phyloP scores from a whole-genome alignment of 2,329 filamentous ascomycete species.

The Apiospora rasikravindrae region DNA sequence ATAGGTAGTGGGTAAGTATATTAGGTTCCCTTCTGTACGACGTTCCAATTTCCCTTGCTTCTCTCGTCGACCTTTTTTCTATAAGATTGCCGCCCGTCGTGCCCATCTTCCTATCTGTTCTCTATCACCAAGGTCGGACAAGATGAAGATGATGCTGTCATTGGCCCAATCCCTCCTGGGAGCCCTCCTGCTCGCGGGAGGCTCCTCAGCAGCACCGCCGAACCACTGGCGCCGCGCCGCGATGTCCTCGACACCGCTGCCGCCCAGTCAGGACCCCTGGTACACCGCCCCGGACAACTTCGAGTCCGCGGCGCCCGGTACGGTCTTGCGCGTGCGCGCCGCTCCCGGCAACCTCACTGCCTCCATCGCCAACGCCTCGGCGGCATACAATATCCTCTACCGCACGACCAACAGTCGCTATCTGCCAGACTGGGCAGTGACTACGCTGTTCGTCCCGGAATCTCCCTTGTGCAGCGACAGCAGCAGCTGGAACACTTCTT shows the following conservation, averaged over 20 bases:
- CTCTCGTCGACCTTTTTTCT: background rate
- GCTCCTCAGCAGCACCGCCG: background rate
- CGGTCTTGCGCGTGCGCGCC: slow-evolving; percentile 36
- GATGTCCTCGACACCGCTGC: slow-evolving; percentile 25
- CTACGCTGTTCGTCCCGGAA: slow-evolving; percentile 37
- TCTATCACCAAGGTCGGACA: background rate
- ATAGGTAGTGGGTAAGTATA: background rate
- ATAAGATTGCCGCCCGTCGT: background rate
- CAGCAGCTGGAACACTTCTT: background rate
- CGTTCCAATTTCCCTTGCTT: background rate
- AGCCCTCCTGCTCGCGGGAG: slow-evolving; percentile 12
- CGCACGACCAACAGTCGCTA: slow-evolving; percentile 43
- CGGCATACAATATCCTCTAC: slow-evolving; percentile 44
- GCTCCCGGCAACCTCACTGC: slow-evolving; percentile 29
- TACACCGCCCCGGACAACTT: slow-evolving; percentile 39
- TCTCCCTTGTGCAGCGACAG: background rate
- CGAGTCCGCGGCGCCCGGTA: slow-evolving; percentile 34
- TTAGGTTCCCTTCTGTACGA: too few relatives aligned
- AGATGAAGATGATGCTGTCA: slow-evolving; percentile 9
- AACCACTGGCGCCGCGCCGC: slow-evolving; percentile 13
- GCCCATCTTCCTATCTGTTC: background rate
- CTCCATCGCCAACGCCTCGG: background rate
- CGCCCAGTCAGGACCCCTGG: slow-evolving; percentile 40
- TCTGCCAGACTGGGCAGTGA: slow-evolving; percentile 45
- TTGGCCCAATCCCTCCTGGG: slow-evolving; percentile 8